phyloP scores from a whole-genome alignment of 176 grass and related monocot genomes.

The Eragrostis nindensis region DNA sequence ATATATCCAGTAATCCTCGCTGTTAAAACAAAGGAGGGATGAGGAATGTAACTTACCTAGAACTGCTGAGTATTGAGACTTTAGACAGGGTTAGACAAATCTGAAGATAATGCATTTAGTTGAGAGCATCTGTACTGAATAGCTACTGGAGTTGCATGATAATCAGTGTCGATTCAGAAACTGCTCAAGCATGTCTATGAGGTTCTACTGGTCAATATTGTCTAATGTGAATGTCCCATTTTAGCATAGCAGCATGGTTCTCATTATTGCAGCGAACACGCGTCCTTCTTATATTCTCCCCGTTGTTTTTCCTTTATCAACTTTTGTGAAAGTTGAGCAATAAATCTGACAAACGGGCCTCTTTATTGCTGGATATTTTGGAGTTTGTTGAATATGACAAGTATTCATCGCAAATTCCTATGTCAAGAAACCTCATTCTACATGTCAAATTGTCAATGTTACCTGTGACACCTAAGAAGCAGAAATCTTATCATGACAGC shows the following conservation, averaged over 20 bases:
- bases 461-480: neutral
- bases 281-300: neutral
- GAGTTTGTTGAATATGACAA: neutral
- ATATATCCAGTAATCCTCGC: constrained; percentile 51
- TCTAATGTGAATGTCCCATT: neutral
- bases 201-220: neutral
- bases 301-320: neutral
- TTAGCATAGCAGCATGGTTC: neutral
- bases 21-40: constrained; percentile 32
- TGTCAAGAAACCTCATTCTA: neutral
- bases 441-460: no score
- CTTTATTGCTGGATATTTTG: neutral
- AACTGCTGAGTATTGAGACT: neutral
- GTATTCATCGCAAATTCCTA: neutral
- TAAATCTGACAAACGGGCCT: constrained; percentile 5
- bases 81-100: constrained; percentile 28
- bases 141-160: constrained; percentile 28
- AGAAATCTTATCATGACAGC: neutral
- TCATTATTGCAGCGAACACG: neutral
- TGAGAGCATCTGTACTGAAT: constrained; percentile 22
- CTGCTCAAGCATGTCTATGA: neutral
- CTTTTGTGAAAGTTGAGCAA: no score
- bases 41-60: constrained; percentile 37
- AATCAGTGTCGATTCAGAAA: constrained; percentile 22
- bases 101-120: constrained; percentile 24